A percentile compares a stretch with the other conserved stretches of the same genome.
These are phyloP conservation scores for Allium cepa DNA, from an alignment of 106 monocot species.

Conservation along the genomic window DNA sequence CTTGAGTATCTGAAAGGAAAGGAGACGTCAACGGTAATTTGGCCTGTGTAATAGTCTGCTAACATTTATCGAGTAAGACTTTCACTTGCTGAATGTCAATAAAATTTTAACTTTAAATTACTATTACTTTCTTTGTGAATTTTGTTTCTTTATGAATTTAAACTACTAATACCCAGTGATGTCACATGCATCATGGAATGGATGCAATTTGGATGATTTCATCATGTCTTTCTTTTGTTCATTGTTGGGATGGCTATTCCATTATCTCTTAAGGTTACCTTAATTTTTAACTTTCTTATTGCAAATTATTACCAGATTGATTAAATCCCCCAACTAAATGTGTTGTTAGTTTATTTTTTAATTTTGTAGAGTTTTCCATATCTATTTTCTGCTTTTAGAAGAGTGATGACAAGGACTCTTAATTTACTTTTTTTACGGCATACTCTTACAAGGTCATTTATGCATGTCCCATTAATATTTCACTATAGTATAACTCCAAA, in stretches of 20 bases:
- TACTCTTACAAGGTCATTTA: constrained; percentile 32
- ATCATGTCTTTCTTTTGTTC: constrained; percentile 95
- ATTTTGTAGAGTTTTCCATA: constrained; percentile 27
- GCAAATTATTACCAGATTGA: too few species aligned
- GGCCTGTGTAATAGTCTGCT: too few species aligned
- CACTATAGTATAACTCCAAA: not conserved
- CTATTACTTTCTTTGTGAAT: too few species aligned
- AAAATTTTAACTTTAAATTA: too few species aligned
- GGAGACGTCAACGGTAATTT: too few species aligned
- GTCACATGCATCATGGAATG: constrained; percentile 74
- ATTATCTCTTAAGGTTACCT: constrained; percentile 67
- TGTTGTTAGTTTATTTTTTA: not conserved
- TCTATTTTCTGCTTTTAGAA: not conserved
- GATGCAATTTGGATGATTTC: constrained; percentile 84
- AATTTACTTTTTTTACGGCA: constrained; percentile 2
- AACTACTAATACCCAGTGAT: constrained; percentile 40
- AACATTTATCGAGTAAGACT: too few species aligned
- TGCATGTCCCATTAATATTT: not conserved
- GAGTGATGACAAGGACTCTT: constrained; percentile 21
- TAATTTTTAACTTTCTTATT: too few species aligned
- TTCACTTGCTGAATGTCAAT: too few species aligned
- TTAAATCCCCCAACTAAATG: too few species aligned
- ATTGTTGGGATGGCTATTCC: constrained; percentile 86
- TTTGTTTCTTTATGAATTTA: too few species aligned
- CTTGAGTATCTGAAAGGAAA: too few species aligned